Conservation (phyloP, 2,329 filamentous ascomycete genomes). For the Colletotrichum falcatum region DNA sequence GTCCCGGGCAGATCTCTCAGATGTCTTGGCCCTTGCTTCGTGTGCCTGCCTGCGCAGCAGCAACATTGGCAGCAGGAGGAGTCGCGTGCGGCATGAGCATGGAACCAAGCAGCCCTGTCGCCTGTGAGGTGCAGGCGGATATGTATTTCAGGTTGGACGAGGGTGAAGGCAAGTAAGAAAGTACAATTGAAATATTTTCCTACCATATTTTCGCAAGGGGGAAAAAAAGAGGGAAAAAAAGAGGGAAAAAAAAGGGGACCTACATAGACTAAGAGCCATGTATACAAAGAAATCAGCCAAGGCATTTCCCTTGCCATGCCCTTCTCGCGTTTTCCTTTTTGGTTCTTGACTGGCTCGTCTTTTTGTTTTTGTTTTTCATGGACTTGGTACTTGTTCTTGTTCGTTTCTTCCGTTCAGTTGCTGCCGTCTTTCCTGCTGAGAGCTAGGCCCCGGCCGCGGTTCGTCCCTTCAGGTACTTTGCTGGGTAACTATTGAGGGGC, state of each 20-base stretch:
- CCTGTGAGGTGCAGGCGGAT: not conserved
- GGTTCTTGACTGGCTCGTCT: not conserved
- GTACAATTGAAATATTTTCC: slow-evolving; percentile 10
- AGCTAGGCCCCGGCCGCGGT: slow-evolving; percentile 1
- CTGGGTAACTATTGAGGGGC: not conserved
- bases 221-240: not conserved
- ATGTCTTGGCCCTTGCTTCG: slow-evolving; percentile 39
- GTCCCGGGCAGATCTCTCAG: slow-evolving; percentile 41
- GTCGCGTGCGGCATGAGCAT: not conserved
- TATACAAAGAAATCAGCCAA: not conserved
- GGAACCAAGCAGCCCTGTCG: slow-evolving; percentile 16
- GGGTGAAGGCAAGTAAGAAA: slow-evolving; percentile 19
- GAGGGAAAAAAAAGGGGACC: not conserved
- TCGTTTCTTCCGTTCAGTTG: not conserved
- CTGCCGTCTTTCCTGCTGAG: not conserved
- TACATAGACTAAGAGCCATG: not conserved
- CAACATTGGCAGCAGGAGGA: slow-evolving; percentile 9
- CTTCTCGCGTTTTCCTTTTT: not conserved
- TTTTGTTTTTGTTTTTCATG: not conserved
- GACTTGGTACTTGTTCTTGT: not conserved
- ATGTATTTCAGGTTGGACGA: slow-evolving; percentile 1
- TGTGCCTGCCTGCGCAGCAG: slow-evolving; percentile 20
- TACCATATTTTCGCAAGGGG: not conserved
- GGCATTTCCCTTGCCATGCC: not conserved
- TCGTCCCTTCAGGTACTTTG: slow-evolving; percentile 13